A percentile compares a stretch with the other conserved stretches of the same genome.
These are phyloP conservation scores for Castanea mollissima DNA, from an alignment of 306 rosid species.

Conservation along the genomic window DNA sequence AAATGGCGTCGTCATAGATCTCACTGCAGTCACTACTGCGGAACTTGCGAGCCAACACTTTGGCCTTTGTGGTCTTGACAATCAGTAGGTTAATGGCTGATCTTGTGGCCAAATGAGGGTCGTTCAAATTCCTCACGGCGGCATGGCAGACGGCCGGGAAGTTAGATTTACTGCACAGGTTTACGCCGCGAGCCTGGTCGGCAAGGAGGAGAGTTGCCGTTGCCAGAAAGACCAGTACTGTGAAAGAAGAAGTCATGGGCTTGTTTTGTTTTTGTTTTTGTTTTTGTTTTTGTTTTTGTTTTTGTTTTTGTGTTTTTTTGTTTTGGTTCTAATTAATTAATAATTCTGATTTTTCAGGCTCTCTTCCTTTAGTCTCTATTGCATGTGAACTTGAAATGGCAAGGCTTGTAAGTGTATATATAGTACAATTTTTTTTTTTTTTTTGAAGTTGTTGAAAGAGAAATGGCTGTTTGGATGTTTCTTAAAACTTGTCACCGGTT, in stretches of 20 bases:
- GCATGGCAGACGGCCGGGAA: background rate
- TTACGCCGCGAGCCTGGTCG: background rate
- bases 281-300: background rate
- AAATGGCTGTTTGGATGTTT: too few species aligned
- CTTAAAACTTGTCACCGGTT: too few species aligned
- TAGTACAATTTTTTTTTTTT: too few species aligned
- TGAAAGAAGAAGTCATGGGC: background rate
- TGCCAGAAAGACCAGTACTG: background rate
- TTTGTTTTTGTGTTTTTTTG: background rate
- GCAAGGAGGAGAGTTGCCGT: background rate
- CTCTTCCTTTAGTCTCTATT: too few species aligned
- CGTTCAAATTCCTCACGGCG: background rate
- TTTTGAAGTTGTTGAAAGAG: too few species aligned
- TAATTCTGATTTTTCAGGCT: too few species aligned
- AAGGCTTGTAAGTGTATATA: too few species aligned
- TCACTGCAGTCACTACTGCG: background rate
- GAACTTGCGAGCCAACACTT: background rate
- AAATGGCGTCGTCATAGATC: background rate
- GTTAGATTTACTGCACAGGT: background rate
- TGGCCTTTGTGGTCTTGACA: background rate
- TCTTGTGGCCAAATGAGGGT: background rate
- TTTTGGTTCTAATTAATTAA: background rate
- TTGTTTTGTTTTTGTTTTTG: background rate
- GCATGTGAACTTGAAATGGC: too few species aligned
- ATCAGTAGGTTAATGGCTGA: background rate